These are phyloP conservation scores for Lactifluus subvellereus DNA, from an alignment of 768 basidiomycete genomes.

Conservation along the genomic window DNA sequence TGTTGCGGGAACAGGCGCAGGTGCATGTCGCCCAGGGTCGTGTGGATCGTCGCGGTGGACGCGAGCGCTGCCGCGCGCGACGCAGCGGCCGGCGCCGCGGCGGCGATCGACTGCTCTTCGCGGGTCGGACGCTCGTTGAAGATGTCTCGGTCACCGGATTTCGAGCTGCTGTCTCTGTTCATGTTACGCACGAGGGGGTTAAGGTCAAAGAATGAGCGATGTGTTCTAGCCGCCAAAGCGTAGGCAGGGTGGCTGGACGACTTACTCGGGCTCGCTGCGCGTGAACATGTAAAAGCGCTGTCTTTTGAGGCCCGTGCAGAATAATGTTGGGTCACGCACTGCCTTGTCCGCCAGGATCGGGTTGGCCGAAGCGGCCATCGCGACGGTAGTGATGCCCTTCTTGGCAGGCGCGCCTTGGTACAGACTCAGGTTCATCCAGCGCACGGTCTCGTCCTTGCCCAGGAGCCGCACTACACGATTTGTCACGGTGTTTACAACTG, in stretches of 20 bases:
- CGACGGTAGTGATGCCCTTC: conserved; percentile 76
- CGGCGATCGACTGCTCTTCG: conserved; percentile 87
- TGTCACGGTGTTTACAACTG: conserved; percentile 92
- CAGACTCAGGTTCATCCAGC: conserved; percentile 81
- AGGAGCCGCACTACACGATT: conserved; percentile 85
- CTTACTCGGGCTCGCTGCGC: conserved; percentile 78
- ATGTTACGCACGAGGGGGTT: no score
- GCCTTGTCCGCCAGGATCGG: conserved; percentile 86
- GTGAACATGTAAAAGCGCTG: conserved; percentile 95
- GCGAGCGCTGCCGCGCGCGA: conserved; percentile 67
- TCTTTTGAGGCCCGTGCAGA: conserved; percentile 90
- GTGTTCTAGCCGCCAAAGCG: no score
- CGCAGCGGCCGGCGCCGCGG: conserved; percentile 46
- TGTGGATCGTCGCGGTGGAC: conserved; percentile 85
- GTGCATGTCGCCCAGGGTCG: conserved; percentile 91
- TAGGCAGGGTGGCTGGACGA: neutral
- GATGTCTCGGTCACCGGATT: conserved; percentile 86
- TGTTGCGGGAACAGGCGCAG: conserved; percentile 84
- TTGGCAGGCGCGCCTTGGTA: conserved; percentile 95
- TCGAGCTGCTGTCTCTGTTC: conserved; percentile 57
- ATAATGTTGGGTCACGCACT: conserved; percentile 82
- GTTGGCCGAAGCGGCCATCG: conserved; percentile 94
- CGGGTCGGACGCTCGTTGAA: conserved; percentile 98
- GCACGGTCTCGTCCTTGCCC: conserved; percentile 90
- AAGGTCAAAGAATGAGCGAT: no score